Evolutionary conservation across 805 yeast genomes (phyloP), one percentile per base, ranked within the genome.

Genomic region (Ogataea naganishii): DNA sequence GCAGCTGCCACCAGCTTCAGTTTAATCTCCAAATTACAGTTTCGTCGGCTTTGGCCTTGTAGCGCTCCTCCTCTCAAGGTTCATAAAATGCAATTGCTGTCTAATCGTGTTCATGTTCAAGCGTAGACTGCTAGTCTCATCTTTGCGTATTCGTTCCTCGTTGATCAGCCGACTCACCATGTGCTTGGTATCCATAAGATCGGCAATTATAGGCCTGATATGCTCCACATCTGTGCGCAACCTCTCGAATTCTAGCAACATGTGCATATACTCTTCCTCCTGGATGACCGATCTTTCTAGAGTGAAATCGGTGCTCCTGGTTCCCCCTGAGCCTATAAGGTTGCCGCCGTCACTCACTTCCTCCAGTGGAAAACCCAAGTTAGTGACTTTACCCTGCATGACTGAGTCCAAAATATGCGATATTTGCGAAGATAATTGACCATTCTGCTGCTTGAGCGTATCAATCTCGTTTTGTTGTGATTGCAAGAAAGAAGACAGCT

Each of bases 71-170:
- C 69, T 54, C 14, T 62, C 60, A 34, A 67, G 56, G 30, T 67
- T 34, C 37, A 69, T 49, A 36, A 63, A 69, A 37, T 69, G 75
- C 20, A 70, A 47, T 39, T 70, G 76, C 36, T 69, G 72, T 20
- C 75, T 44, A 13, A 70, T 38, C 30, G 69, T 64, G 37, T 59
- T 62, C 26, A 70, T 47, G 20, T 62, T 49, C 31, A 63, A 44
- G 29, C 72, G 42, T 35, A 69, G 75, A 29, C 54, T 46, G 34
- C 56, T 64, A 38, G 70, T 36, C 32, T 70, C 75, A 23, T 69
- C 75, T 32, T 60, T 56, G 48, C 68, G 49, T 35, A 58, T 43
- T 1, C 41, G 28, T 25, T 38, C 51, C 8, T 49, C 51, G 14
- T 35, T 38, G 1, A 45, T 49, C 9, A 54, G 20, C 4, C 38